A percentile compares a stretch with the other conserved stretches of the same genome.
Conservation (phyloP, 1,284 basidiomycete species). For the Peniophora sp. region DNA sequence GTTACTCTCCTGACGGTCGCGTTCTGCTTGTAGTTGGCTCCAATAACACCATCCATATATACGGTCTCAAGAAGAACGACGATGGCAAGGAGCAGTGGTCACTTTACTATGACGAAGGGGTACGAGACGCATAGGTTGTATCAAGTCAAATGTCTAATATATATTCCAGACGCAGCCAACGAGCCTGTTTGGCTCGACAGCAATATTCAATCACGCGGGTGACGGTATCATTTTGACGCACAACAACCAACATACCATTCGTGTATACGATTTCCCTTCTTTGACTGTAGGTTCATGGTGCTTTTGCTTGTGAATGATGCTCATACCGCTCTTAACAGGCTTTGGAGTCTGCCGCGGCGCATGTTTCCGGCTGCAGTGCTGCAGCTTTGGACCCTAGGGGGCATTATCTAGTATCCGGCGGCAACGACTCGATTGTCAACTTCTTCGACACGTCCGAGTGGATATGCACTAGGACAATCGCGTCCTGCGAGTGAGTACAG, state of each 20-base stretch:
- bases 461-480: slow-evolving; percentile 69
- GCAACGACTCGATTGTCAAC: slow-evolving; percentile 73
- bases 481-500: slow-evolving; percentile 63
- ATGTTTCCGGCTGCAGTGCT: slow-evolving; percentile 69
- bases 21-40: slow-evolving; percentile 55
- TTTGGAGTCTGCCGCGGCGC: slow-evolving; percentile 51
- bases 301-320: too few relatives aligned
- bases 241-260: slow-evolving; percentile 52
- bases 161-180: too few relatives aligned
- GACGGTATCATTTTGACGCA: slow-evolving; percentile 60
- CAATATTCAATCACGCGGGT: slow-evolving; percentile 64
- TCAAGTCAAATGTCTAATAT: too few relatives aligned
- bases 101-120: slow-evolving; percentile 5
- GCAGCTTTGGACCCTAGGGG: slow-evolving; percentile 71
- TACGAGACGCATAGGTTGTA: too few relatives aligned
- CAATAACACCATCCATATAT: slow-evolving; percentile 47
- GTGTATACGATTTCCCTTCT: slow-evolving; percentile 60
- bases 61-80: slow-evolving; percentile 46
- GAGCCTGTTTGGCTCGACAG: slow-evolving; percentile 42
- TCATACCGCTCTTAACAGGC: too few relatives aligned
- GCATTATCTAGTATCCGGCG: slow-evolving; percentile 71
- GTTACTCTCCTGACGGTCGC: slow-evolving; percentile 65
- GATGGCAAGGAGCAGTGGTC: slow-evolving; percentile 57
- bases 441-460: slow-evolving; percentile 71
- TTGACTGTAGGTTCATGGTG: slow-evolving; percentile 28